These are phyloP conservation scores for Pythium periplocum DNA, from an alignment of 352 stramenopile species.

Conservation along the genomic window DNA sequence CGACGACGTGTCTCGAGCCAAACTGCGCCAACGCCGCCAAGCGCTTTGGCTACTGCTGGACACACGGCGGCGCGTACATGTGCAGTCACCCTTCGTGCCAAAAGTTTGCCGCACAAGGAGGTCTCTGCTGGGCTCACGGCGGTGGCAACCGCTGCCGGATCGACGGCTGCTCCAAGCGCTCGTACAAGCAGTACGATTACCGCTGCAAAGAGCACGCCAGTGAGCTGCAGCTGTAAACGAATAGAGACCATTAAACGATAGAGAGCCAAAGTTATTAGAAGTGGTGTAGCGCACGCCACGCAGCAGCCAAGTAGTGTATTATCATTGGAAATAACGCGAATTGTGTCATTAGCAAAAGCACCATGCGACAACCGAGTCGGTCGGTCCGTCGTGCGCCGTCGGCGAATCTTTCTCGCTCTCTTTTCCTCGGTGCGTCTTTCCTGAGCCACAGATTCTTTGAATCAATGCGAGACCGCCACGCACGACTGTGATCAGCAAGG, in stretches of 20 bases:
- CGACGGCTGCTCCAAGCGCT: slow-evolving; percentile 21
- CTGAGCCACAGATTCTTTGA: no score
- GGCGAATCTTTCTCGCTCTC: no score
- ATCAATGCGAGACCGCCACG: no score
- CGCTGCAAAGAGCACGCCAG: slow-evolving; percentile 47
- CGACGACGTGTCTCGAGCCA: slow-evolving; percentile 11
- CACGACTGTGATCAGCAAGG: no score
- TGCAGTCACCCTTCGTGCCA: slow-evolving; percentile 14
- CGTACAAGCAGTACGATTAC: slow-evolving; percentile 18
- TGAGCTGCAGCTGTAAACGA: not conserved
- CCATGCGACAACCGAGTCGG: no score
- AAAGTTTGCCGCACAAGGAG: slow-evolving; percentile 23
- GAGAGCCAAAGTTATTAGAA: slow-evolving; percentile 18
- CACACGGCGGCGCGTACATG: slow-evolving; percentile 19
- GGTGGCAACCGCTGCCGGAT: slow-evolving; percentile 21
- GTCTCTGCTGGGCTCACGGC: slow-evolving; percentile 23
- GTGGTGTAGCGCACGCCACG: no score
- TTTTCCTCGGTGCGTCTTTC: no score
- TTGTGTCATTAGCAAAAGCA: no score
- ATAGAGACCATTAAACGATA: not conserved
- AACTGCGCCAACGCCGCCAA: slow-evolving; percentile 17
- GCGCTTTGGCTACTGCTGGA: slow-evolving; percentile 25
- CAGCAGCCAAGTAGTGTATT: no score
- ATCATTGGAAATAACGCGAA: no score
- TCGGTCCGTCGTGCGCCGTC: no score